Evolutionary conservation across 2,329 filamentous ascomycete species (phyloP).

Genomic region (Penicillium griseofulvum): DNA sequence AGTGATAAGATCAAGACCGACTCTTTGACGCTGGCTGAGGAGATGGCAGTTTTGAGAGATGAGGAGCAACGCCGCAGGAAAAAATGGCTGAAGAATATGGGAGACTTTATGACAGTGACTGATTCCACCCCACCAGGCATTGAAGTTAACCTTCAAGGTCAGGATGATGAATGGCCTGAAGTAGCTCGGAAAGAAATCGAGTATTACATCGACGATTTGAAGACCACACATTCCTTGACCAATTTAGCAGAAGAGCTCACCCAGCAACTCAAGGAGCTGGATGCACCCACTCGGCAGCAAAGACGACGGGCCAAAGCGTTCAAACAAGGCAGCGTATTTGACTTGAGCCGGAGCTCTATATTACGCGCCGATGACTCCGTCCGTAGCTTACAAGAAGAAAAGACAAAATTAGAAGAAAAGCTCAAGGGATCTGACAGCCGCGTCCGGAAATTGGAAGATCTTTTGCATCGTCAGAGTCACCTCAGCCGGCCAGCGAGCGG

Average conservation of each 20-base stretch:
- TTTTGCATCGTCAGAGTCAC: constrained; percentile 78
- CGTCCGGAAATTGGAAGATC: constrained; percentile 84
- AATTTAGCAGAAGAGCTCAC: constrained; percentile 68
- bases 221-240: constrained; percentile 63
- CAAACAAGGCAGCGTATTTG: constrained; percentile 93
- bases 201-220: constrained; percentile 66
- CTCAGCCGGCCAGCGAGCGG: constrained; percentile 54
- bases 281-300: constrained; percentile 80
- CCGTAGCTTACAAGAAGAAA: constrained; percentile 77
- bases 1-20: constrained; percentile 84
- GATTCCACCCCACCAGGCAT: constrained; percentile 72
- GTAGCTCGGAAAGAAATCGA: constrained; percentile 74
- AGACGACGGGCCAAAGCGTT: constrained; percentile 86
- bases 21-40: constrained; percentile 82
- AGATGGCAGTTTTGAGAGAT: constrained; percentile 87
- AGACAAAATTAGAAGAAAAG: constrained; percentile 68
- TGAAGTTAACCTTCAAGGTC: constrained; percentile 79
- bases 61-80: constrained; percentile 85
- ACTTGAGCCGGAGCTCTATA: constrained; percentile 84
- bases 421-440: constrained; percentile 83
- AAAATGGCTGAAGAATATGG: constrained; percentile 86
- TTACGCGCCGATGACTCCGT: constrained; percentile 83
- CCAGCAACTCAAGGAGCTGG: constrained; percentile 75
- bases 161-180: constrained; percentile 76
- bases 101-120: constrained; percentile 64